These are phyloP conservation scores for Camelina laxa DNA, from an alignment of 345 rosid species.

Conservation along the genomic window DNA sequence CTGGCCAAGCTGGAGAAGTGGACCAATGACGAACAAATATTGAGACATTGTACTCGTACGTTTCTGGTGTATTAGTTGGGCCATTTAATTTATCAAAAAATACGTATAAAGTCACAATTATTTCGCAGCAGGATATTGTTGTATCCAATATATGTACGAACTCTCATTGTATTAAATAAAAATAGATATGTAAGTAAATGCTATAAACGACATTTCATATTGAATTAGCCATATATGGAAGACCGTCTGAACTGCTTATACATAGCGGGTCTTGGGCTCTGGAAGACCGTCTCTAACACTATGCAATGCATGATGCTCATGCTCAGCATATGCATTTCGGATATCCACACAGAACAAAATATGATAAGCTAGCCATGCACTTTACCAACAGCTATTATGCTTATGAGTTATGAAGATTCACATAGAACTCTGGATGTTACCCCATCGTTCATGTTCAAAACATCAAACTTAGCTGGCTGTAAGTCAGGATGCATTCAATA, in stretches of 20 bases:
- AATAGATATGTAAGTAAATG: not conserved
- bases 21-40: constrained; percentile 34
- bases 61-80: constrained; percentile 34
- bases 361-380: not conserved
- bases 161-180: not conserved
- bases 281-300: no score
- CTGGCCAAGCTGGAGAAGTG: constrained; percentile 36
- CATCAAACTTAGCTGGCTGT: not conserved
- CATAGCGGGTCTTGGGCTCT: no score
- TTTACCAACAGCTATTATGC: not conserved
- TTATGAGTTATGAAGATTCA: not conserved
- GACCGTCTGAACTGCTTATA: not conserved
- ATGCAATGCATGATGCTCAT: no score
- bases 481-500: constrained; percentile 5
- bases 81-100: constrained; percentile 16
- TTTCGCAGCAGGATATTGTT: constrained; percentile 14
- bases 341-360: no score
- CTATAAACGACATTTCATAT: not conserved
- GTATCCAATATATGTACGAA: constrained; percentile 24
- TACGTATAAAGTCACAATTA: constrained; percentile 6
- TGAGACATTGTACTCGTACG: constrained; percentile 16
- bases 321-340: no score
- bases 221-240: not conserved
- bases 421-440: not conserved
- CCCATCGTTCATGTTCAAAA: not conserved